Percentiles rank a stretch among this genome's conserved stretches.
Conservation (phyloP, 2,329 filamentous ascomycete species). For the Metarhizium rileyi region DNA sequence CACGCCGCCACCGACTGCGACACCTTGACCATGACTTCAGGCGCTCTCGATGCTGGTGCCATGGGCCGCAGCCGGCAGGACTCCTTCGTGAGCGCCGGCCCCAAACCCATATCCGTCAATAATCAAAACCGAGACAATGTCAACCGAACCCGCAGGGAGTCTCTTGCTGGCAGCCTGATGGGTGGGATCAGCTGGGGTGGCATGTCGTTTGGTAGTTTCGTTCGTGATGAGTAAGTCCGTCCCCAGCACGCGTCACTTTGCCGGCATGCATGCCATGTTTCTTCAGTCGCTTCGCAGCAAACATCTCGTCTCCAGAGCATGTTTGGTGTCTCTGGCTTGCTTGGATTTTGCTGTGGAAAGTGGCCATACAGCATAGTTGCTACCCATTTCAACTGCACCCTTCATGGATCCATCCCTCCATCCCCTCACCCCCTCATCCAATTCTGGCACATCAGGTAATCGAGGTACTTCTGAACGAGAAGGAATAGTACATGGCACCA, state of each 20-base stretch:
- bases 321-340: background rate
- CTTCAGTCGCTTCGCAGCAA: background rate
- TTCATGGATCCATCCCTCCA: background rate
- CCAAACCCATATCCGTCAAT: conserved; percentile 57
- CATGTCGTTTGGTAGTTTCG: conserved; percentile 91
- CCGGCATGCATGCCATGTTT: conserved; percentile 5
- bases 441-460: background rate
- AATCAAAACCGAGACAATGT: conserved; percentile 52
- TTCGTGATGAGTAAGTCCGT: conserved; percentile 83
- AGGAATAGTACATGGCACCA: background rate
- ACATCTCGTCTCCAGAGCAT: background rate
- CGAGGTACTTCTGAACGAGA: background rate
- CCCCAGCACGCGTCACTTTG: conserved; percentile 11
- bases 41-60: conserved; percentile 45
- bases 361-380: background rate
- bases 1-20: conserved; percentile 15
- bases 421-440: background rate
- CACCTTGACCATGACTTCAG: conserved; percentile 46
- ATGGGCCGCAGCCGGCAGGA: conserved; percentile 51
- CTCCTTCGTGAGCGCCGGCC: conserved; percentile 55
- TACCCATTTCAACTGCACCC: background rate
- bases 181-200: conserved; percentile 96
- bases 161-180: conserved; percentile 54
- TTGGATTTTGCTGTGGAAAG: background rate
- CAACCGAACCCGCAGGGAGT: conserved; percentile 50